Base-by-base conservation (phyloP, 129 eudicot species). In the Artemisia annua region DNA sequence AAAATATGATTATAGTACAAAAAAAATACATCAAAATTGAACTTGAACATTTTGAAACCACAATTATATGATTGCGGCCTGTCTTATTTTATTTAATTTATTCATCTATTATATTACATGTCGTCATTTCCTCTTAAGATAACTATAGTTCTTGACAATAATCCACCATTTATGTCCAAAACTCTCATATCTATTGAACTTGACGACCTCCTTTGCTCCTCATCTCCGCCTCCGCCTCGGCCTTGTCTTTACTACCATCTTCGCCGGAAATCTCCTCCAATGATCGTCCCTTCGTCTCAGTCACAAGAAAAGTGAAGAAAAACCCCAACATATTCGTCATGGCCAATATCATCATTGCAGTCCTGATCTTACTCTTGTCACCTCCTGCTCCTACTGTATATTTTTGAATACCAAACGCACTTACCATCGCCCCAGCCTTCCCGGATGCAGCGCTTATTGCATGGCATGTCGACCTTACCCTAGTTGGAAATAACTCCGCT, bases 241-340 rank as follows among this genome's bases (percentile, higher is more conserved):
- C 68, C 65, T 32, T 39, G 14, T 78, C 80, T 48, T 67, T 67
- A 51, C 76, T 73, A 6, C 81, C 93, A 44, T 84, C 85, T 58
- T 87, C 92, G 3, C 89, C 92, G 49, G 92, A 87, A 2, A 87
- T 87, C 72, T 87, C 92, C 70, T 87, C 93, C 55, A 87, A 58
- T 1, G 93, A 87, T 73, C 87, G 59, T 30, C 93, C 93, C 67
- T 87, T 87, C 0, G 89, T 84, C 72, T 87, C 93, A 12, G 89
- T 51, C 71, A 87, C 87, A 48, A 82, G 20, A 70, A 84, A 87
- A 12, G 93, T 87, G 20, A 59, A 87, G 58, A 77, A 61, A 61
- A 87, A 80, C 26, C 92, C 93, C 48, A 84, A 1, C 75, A 82
- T 15, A 48, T 84, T 87, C 43, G 89, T 84, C 20, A 82, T 61